Conservation (phyloP, 2,329 filamentous ascomycete species). For the Fusarium sambucinum region DNA sequence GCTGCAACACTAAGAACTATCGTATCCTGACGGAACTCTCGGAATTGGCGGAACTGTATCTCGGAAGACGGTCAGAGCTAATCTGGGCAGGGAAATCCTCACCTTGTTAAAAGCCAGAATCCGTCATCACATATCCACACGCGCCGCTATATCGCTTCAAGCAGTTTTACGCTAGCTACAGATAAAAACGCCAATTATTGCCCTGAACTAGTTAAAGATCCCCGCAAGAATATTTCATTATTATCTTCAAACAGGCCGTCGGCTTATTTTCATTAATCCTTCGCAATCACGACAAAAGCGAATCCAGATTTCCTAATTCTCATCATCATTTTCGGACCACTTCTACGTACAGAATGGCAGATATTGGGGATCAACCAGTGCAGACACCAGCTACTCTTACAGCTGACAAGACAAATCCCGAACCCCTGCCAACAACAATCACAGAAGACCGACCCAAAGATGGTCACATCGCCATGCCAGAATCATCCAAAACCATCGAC, state of each 20-base stretch:
- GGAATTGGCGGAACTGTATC: too few relatives aligned
- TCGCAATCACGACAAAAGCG: too few relatives aligned
- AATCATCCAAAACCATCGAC: not conserved
- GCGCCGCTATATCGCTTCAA: not conserved
- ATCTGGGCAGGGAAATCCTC: too few relatives aligned
- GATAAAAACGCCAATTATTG: slow-evolving; percentile 1
- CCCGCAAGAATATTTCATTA: slow-evolving; percentile 7
- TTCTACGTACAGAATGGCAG: not conserved
- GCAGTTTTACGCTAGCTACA: slow-evolving; percentile 3
- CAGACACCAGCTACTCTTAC: not conserved
- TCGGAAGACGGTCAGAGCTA: too few relatives aligned
- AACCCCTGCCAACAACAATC: not conserved
- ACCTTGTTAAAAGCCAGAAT: too few relatives aligned
- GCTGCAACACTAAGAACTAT: too few relatives aligned
- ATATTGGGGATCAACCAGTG: not conserved
- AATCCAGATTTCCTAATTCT: not conserved
- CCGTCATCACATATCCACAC: not conserved
- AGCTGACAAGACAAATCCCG: not conserved
- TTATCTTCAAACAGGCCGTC: not conserved
- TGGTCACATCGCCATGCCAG: not conserved
- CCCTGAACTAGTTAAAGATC: slow-evolving; percentile 21
- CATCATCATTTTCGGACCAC: rapidly evolving
- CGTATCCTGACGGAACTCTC: too few relatives aligned
- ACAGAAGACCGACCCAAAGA: not conserved
- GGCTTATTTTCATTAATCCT: not conserved